Evolutionary conservation across 192 early-diverging fungal species (phyloP), one percentile per base, ranked within the genome.

Genomic region (Funneliformis geosporum): DNA sequence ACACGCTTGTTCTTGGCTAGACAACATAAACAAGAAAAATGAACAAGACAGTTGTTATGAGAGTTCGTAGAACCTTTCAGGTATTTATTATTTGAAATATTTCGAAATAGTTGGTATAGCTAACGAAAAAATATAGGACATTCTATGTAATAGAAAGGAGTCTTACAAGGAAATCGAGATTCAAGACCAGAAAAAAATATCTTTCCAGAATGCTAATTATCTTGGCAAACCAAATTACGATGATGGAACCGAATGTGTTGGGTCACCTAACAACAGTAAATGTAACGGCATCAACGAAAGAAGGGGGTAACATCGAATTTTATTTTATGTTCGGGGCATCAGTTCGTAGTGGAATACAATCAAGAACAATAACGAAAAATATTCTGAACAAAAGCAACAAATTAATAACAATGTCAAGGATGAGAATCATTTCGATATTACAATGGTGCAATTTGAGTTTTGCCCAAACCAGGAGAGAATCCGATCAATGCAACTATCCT

Each of bases 91-190:
- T 38, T 75, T 75, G 73, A 7, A 61, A 7, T 75, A 75, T 75
- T 75, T 75, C 38, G 73, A 75, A 75, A 75, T 75, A 75, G n/a
- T n/a, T n/a, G 69, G 69, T 75, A 75, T 75, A 75, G 73, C 73
- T 75, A 60, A 38, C 55, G 73, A 75, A 75, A 75, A 50, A 25
- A n/a, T n/a, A n/a, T n/a, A n/a, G n/a, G n/a, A n/a, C n/a, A 60
- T 75, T 75, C 38, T 68, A 71, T 71, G 69, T 46, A 71, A 39
- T 25, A 71, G 40, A 39, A 4, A 46, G 61, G 40, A 60, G 61
- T 61, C 59, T 61, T 75, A 40, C 73, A 33, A 75, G 59, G 47
- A 75, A 75, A 75, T 75, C 55, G 73, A 75, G 55, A 33, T 75
- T 75, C 73, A 75, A 60, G 8, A 75, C 73, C 73, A 75, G n/a